Evolutionary conservation across 345 rosid species (phyloP).

Genomic region (Ceriops tagal): DNA sequence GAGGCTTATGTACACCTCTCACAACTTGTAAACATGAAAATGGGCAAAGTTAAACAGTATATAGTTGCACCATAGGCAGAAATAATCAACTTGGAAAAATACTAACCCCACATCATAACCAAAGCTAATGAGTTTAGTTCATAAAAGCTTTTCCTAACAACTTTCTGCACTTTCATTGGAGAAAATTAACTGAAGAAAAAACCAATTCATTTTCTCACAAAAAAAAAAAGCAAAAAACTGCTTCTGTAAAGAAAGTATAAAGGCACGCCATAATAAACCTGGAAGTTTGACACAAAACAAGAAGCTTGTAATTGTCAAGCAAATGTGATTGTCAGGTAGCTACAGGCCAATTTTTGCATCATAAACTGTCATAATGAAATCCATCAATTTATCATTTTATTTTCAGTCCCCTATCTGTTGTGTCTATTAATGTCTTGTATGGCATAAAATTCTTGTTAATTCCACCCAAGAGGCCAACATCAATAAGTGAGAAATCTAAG

Average conservation of each 20-base stretch:
- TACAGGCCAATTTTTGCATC: too few relatives aligned
- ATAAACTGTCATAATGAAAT: too few relatives aligned
- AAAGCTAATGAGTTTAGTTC: too few relatives aligned
- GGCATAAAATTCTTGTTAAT: background rate
- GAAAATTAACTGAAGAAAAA: background rate
- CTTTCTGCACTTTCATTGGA: background rate
- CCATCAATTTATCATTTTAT: too few relatives aligned
- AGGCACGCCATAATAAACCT: background rate
- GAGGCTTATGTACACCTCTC: background rate
- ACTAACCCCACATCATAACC: background rate
- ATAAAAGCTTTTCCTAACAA: background rate
- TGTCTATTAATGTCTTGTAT: background rate
- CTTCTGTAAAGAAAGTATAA: background rate
- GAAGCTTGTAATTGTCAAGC: background rate
- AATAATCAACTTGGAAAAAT: background rate
- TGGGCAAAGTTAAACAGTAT: background rate
- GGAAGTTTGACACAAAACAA: too few relatives aligned
- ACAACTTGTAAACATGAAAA: background rate
- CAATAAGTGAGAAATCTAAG: background rate
- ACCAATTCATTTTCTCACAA: background rate
- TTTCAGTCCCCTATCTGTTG: background rate
- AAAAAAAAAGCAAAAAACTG: background rate
- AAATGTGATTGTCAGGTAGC: background rate
- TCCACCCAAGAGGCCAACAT: background rate
- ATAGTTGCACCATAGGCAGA: background rate